Conservation (phyloP, 768 basidiomycete genomes). For the Lentinula edodes region DNA sequence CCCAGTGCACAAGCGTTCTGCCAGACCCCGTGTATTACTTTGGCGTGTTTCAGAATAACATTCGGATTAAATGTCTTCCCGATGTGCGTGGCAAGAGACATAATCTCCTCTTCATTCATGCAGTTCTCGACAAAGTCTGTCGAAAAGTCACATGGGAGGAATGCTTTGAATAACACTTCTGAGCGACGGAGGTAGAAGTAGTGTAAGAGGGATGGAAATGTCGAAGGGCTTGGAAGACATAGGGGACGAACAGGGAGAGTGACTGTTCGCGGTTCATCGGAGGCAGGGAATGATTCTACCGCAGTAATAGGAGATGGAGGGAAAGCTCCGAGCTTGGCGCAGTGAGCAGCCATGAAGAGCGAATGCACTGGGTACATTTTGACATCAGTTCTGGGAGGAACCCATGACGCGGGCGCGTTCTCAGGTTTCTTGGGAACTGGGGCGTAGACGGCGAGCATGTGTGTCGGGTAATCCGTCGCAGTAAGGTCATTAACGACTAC, state of each 20-base stretch:
- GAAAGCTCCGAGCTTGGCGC: slow-evolving; percentile 56
- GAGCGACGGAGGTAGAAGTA: slow-evolving; percentile 66
- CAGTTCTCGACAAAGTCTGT: slow-evolving; percentile 31
- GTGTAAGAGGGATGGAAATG: slow-evolving; percentile 52
- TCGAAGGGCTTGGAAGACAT: slow-evolving; percentile 54
- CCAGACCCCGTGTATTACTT: slow-evolving; percentile 62
- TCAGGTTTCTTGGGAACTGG: slow-evolving; percentile 16
- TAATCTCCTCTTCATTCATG: slow-evolving; percentile 9
- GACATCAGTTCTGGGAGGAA: slow-evolving; percentile 18
- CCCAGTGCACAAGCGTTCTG: slow-evolving; percentile 68
- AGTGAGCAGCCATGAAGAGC: slow-evolving; percentile 64
- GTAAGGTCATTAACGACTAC: slow-evolving; percentile 30
- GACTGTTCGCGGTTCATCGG: slow-evolving; percentile 23
- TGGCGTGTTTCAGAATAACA: slow-evolving; percentile 42
- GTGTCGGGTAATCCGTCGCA: slow-evolving; percentile 36
- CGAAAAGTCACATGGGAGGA: slow-evolving; percentile 47
- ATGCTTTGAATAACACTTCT: slow-evolving; percentile 46
- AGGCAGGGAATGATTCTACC: slow-evolving; percentile 24
- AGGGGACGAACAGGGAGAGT: slow-evolving; percentile 59
- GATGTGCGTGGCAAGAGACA: slow-evolving; percentile 25
- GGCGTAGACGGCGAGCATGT: slow-evolving; percentile 45
- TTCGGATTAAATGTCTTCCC: slow-evolving; percentile 36
- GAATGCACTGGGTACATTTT: slow-evolving; percentile 66
- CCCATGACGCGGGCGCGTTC: slow-evolving; percentile 9
- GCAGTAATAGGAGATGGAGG: slow-evolving; percentile 28